Conservation (phyloP, 148 eudicot species). For the Hydrangea macrophylla region DNA sequence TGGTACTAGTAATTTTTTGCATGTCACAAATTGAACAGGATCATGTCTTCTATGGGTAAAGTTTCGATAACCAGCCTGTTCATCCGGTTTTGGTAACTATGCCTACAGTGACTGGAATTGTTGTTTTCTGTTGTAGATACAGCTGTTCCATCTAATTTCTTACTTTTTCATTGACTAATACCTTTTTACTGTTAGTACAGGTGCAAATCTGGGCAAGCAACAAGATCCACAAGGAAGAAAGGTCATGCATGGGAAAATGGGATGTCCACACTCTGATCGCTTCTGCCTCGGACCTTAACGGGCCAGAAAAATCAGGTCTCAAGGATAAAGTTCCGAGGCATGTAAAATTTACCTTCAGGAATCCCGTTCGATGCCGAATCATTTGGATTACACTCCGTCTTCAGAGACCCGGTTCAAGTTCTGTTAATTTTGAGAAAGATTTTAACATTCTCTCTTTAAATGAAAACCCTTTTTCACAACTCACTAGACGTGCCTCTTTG, state of each 20-base stretch:
- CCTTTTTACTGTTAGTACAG: slow-evolving; percentile 31
- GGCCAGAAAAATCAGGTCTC: slow-evolving; percentile 53
- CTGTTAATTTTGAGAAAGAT: slow-evolving; percentile 61
- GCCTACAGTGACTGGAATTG: too few relatives aligned
- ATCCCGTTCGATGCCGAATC: slow-evolving; percentile 80
- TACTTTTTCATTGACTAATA: background rate
- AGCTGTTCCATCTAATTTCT: background rate
- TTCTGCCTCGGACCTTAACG: slow-evolving; percentile 74
- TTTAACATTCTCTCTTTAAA: slow-evolving; percentile 74
- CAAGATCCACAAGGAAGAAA: slow-evolving; percentile 81
- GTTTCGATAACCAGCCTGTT: too few relatives aligned
- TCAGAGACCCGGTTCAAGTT: slow-evolving; percentile 70
- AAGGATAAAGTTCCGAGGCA: slow-evolving; percentile 56
- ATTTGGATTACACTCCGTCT: slow-evolving; percentile 78
- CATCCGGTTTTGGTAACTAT: too few relatives aligned
- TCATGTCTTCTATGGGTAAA: too few relatives aligned
- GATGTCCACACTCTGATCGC: slow-evolving; percentile 60
- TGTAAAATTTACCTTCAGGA: slow-evolving; percentile 65
- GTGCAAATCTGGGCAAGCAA: slow-evolving; percentile 97
- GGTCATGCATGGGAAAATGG: slow-evolving; percentile 89
- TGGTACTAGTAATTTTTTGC: background rate
- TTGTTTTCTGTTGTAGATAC: background rate
- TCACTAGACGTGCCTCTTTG: slow-evolving; percentile 70
- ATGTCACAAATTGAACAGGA: too few relatives aligned
- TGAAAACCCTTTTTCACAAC: slow-evolving; percentile 78